Base-by-base conservation (phyloP, 169 alveolate genomes). In the Eimeria maxima region DNA sequence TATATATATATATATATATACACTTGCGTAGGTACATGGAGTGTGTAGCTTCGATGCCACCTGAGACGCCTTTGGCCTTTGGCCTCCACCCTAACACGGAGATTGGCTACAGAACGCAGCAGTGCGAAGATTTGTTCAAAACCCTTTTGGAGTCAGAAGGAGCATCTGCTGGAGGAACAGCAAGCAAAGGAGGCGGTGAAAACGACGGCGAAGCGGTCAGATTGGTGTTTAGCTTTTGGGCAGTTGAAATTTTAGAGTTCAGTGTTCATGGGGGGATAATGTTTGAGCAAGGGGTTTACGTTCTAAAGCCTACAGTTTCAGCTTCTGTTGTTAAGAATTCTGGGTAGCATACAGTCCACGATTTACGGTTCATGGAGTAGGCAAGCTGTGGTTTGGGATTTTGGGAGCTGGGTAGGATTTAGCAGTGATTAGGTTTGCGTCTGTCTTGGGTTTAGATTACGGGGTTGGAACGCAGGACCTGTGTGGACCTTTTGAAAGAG, bases 21-120 rank as follows among this genome's bases (percentile, higher is more conserved):
- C 73, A 63, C 24, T 29, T 38, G 38, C 83, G 53, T 33, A 94
- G 96, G 69, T 98, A 98, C 96, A 94, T 97, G 90, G 98, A 98
- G 89, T 97, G 98, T 94, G 97, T 98, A 76, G 97, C 97, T 16
- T 97, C 97, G 20, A 94, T 97, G 90, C 98, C 99, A 44, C 95
- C 97, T 73, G 99, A 98, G 97, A 98, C 99, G 76, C 99, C 99
- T 24, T 97, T 98, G 29, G 98, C 99, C 93, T 99, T 97, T 96
- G 99, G 99, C 45, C 97, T 99, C 97, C 99, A 99, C 96, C 99
- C 99, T 53, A 99, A 99, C 97, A 99, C 99, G 44, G 99, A 98
- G 97, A 98, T 98, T 80, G 98, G 97, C 38, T 97, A 96, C 95
- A 93, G 97, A 45, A 97, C 97, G 45, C 93, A 93, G 87, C 96